Conservation (phyloP, 1,284 basidiomycete species). For the Boletus semigastroideus region DNA sequence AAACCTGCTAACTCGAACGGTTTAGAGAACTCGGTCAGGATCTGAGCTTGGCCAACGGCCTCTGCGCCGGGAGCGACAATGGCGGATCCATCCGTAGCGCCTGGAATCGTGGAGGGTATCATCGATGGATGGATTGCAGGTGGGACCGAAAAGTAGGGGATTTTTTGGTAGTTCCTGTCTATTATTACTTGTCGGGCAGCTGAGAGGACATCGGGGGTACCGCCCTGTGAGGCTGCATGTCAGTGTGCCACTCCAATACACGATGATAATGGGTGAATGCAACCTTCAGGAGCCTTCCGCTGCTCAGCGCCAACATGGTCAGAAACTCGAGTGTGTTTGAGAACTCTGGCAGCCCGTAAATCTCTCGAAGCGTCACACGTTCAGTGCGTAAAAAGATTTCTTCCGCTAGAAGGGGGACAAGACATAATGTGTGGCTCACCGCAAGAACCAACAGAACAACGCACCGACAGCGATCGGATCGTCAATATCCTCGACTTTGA, state of each 20-base stretch:
- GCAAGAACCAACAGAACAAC: conserved; percentile 26
- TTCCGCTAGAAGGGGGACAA: conserved; percentile 57
- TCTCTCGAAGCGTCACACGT: conserved; percentile 65
- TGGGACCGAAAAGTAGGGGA: conserved; percentile 83
- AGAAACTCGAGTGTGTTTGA: conserved; percentile 80
- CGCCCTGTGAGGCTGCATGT: conserved; percentile 56
- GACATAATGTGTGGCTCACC: background rate
- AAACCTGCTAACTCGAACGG: conserved; percentile 76
- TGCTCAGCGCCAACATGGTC: conserved; percentile 85
- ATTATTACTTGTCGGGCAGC: conserved; percentile 84
- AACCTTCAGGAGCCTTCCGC: conserved; percentile 84
- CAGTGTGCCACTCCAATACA: background rate
- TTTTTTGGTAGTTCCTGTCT: conserved; percentile 98
- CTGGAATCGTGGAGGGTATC: conserved; percentile 54
- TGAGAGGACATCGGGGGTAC: conserved; percentile 85
- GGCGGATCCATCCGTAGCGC: conserved; percentile 19
- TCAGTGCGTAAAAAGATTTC: conserved; percentile 79
- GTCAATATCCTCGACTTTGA: conserved; percentile 89
- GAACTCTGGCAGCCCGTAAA: conserved; percentile 82
- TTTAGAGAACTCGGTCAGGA: conserved; percentile 62
- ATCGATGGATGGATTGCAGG: conserved; percentile 77
- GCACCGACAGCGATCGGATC: conserved; percentile 87
- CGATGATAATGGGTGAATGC: background rate
- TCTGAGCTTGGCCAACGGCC: conserved; percentile 71
- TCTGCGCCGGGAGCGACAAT: conserved; percentile 68